Evolutionary conservation across 108 stramenopile genomes (phyloP), one percentile per base, ranked within the genome.

Genomic region (Chaetoceros muelleri): DNA sequence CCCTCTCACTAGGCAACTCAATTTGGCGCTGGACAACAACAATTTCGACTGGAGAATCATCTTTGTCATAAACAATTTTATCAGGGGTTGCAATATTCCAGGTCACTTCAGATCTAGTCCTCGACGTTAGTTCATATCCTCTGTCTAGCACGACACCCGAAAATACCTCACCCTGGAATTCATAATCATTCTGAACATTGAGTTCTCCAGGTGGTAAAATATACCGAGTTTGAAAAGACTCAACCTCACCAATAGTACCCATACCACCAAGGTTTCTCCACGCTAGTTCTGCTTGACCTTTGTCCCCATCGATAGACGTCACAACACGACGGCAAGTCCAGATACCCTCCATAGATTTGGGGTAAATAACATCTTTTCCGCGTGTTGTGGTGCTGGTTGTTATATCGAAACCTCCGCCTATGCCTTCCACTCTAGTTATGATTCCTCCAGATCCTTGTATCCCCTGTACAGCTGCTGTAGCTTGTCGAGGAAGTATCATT

Each of bases 321-420:
- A 76, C 71, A 7, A 70, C 61, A 20, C 76, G 59, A 27, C 64
- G 57, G 18, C 71, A 68, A 8, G 24, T 53, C 76, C 77, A 81
- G 23, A 44, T 5, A 22, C 74, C 73, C 26, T 74, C 60, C 80
- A 77, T 81, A 21, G 74, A 75, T 7, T 55, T 50, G 3, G 80
- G 76, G 58, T 73, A 81, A 23, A 65, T 58, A 0, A 67, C 74
- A 34, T 81, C 80, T 21, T 49, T 29, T 8, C 53, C 19, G 3
- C 65, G 26, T 0, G 24, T 22, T 0, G 31, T 30, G 0, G 40
- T 51, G 1, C 51, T 73, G 25, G 72, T 62, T 10, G 69, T 59
- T 2, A 81, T 48, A 56, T 81, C 80, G 25, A 75, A 78, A 17
- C 80, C 80, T 40, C 71, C 68, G 10, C 80, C 80, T n/a, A 81